Conservation (phyloP, 169 alveolate species). For the Cryptosporidium xiaoi region DNA sequence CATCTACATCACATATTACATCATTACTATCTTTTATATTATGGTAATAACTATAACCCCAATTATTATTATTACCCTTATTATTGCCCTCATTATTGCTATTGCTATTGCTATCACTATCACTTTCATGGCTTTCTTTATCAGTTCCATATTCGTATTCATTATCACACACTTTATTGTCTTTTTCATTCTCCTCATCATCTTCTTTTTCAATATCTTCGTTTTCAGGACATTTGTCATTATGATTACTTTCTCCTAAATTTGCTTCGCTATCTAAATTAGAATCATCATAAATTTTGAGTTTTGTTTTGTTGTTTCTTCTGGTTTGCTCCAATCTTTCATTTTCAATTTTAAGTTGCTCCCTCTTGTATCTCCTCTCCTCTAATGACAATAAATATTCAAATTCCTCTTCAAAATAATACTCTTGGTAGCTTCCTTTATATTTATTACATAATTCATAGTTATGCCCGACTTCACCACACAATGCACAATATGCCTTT, state of each 20-base stretch:
- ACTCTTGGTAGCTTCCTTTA: background rate
- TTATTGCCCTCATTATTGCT: background rate
- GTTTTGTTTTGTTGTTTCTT: background rate
- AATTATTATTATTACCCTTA: background rate
- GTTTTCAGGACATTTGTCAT: background rate
- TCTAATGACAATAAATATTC: background rate
- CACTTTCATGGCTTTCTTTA: background rate
- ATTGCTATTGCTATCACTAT: background rate
- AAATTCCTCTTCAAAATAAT: conserved; percentile 1
- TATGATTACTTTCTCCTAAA: background rate
- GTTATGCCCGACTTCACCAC: conserved; percentile 34
- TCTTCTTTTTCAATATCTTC: background rate
- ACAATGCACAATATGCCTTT: conserved; percentile 39
- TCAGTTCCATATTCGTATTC: background rate
- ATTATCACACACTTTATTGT: background rate
- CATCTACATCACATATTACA: background rate
- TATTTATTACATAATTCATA: conserved; percentile 21
- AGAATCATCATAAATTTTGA: background rate
- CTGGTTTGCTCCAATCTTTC: background rate
- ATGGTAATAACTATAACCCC: background rate
- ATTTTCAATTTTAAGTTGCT: background rate
- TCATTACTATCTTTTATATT: background rate
- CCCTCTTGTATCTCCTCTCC: conserved; percentile 1
- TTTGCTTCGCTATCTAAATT: background rate
- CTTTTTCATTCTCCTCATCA: background rate